Evolutionary conservation across 2,329 filamentous ascomycete genomes (phyloP), one percentile per base, ranked within the genome.

Genomic region (Ophiocordyceps australis): DNA sequence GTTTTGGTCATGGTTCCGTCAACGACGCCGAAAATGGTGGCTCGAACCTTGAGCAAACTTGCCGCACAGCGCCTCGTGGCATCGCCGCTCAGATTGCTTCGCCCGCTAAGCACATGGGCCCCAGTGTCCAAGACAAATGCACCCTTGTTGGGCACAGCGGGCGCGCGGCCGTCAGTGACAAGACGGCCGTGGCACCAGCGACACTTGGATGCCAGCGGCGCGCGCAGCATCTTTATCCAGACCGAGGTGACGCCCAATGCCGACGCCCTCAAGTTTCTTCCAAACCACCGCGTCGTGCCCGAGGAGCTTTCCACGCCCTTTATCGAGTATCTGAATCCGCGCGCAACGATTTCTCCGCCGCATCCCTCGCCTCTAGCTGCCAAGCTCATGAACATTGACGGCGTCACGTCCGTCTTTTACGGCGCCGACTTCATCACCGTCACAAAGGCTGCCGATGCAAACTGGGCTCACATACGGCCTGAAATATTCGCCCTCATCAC

Each of bases 401-500:
- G 89, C 23, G 78, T 95, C n/a, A 85, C 77, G 4, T 75, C 81
- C 3, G 79, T 98, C 14, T 95, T 95, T 54, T 94, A 92, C 53
- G 89, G 86, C 27, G 57, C 71, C 18, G 85, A 98, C 49, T 95
- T 93, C 57, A 95, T 98, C 53, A 98, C 89, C 9, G 77, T 98
- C 19, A 94, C 79, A 22, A 98, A 98, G 52, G 71, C 80, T 24
- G 64, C 72, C 35, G 79, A 89, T 37, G 79, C 77, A 4, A 81
- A 85, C 42, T 98, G 89, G 89, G 78, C 80, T 20, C 82, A 94
- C 48, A 73, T 98, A 41, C 89, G 89, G 43, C 86, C 89, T 2
- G 89, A 98, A 51, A 72, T 95, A 17, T 98, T 95, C 52, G 77
- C 81, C 33, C 60, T 95, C 32, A 94, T 98, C 49, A 95, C 83